Conservation (phyloP, 441 rosid species). For the Mallotus repandus region DNA sequence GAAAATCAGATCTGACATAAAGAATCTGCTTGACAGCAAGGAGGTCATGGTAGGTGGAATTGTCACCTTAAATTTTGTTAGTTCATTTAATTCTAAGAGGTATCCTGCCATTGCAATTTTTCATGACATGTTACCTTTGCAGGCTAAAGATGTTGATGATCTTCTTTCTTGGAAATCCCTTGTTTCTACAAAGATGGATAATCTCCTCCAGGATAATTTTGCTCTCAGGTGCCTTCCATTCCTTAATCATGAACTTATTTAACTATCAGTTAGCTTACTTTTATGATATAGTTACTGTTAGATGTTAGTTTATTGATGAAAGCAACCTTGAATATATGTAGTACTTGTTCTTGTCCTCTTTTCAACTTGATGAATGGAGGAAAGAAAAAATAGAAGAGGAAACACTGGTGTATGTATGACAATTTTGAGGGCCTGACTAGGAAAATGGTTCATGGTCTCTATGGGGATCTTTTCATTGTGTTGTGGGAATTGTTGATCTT, state of each 20-base stretch:
- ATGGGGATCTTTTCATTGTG: background rate
- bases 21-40: constrained; percentile 42
- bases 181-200: constrained; percentile 49
- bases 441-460: too few relatives aligned
- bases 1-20: constrained; percentile 48
- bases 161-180: constrained; percentile 57
- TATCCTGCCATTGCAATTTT: constrained; percentile 4
- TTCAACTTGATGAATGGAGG: background rate
- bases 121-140: constrained; percentile 25
- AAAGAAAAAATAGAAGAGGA: background rate
- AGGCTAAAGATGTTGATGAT: constrained; percentile 56
- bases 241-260: background rate
- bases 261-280: background rate
- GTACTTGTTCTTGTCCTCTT: background rate
- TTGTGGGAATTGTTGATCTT: background rate
- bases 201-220: constrained; percentile 38
- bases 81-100: background rate
- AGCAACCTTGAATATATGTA: background rate
- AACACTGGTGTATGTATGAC: background rate
- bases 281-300: background rate
- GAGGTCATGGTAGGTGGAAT: constrained; percentile 45
- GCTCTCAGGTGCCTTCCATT: constrained; percentile 49
- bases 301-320: background rate
- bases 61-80: background rate
- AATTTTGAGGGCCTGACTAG: background rate